Evolutionary conservation across 768 basidiomycete species (phyloP).

Genomic region (Termitomyces sp.): DNA sequence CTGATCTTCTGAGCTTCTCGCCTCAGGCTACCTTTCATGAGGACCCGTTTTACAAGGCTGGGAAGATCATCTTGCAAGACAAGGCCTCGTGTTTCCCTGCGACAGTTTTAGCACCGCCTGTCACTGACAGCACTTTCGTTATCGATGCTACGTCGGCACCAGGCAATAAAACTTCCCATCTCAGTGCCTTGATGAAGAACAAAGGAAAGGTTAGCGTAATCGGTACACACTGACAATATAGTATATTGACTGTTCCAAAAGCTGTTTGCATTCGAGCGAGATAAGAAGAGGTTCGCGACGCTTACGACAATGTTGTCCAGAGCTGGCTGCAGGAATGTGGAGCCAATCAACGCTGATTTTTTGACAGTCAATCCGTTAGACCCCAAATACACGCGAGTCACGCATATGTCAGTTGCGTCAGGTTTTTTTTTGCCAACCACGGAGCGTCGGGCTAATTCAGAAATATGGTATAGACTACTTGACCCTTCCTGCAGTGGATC

Average conservation of each 20-base stretch:
- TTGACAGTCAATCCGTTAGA: conserved; percentile 70
- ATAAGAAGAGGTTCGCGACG: conserved; percentile 76
- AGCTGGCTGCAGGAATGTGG: conserved; percentile 80
- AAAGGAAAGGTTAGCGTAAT: conserved; percentile 63
- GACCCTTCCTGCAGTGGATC: conserved; percentile 98
- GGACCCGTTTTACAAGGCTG: conserved; percentile 67
- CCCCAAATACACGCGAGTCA: conserved; percentile 57
- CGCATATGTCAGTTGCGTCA: conserved; percentile 78
- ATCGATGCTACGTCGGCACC: conserved; percentile 97
- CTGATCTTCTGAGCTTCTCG: conserved; percentile 76
- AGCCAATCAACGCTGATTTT: conserved; percentile 79
- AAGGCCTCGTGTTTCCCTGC: conserved; percentile 98
- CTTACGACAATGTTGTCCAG: conserved; percentile 82
- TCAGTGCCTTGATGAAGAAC: conserved; percentile 84
- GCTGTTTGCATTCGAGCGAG: conserved; percentile 89
- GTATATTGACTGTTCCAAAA: conserved; percentile 19
- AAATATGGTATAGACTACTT: conserved; percentile 53
- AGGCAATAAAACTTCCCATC: conserved; percentile 95
- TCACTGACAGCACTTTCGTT: conserved; percentile 48
- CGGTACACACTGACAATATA: neutral
- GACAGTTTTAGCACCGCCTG: conserved; percentile 73
- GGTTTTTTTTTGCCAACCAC: neutral
- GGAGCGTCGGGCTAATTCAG: conserved; percentile 1
- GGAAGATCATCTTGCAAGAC: conserved; percentile 91
- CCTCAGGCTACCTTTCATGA: conserved; percentile 64